Evolutionary conservation across 805 yeast species (phyloP).

Genomic region (Myxozyma mucilagina): DNA sequence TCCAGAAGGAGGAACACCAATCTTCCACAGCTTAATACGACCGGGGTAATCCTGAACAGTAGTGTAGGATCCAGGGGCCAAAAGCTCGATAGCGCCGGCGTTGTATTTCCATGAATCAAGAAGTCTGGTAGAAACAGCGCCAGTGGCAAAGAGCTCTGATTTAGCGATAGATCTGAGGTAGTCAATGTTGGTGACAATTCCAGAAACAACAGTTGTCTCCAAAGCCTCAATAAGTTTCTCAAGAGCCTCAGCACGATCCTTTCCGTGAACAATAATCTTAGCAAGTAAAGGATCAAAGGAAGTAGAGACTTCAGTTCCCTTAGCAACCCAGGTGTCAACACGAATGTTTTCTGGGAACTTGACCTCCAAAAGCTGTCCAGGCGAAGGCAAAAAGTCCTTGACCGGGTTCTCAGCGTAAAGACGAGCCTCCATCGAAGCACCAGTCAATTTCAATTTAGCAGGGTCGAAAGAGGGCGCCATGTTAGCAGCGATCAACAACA

Average conservation of each 20-base stretch:
- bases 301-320: constrained; percentile 84
- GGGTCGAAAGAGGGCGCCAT: constrained; percentile 72
- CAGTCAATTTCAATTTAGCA: constrained; percentile 59
- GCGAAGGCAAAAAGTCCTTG: constrained; percentile 92
- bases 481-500: constrained; percentile 88
- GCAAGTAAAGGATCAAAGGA: constrained; percentile 95
- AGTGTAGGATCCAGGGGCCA: constrained; percentile 91
- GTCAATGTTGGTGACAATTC: constrained; percentile 87
- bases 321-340: constrained; percentile 89
- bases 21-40: constrained; percentile 78
- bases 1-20: constrained; percentile 98
- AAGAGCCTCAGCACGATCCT: constrained; percentile 82
- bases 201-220: constrained; percentile 81
- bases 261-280: constrained; percentile 92
- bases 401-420: constrained; percentile 96
- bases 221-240: constrained; percentile 74
- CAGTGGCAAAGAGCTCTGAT: constrained; percentile 79
- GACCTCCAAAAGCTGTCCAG: constrained; percentile 88
- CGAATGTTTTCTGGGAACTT: constrained; percentile 88
- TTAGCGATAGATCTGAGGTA: constrained; percentile 83
- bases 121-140: constrained; percentile 82
- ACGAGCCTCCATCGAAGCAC: constrained; percentile 96
- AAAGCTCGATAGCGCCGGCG: constrained; percentile 82
- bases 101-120: constrained; percentile 71
- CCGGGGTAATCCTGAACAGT: constrained; percentile 96